Percentiles rank a stretch among this genome's conserved stretches.
Conservation (phyloP, 192 early-diverging fungal species). For the Umbelopsis sp. region DNA sequence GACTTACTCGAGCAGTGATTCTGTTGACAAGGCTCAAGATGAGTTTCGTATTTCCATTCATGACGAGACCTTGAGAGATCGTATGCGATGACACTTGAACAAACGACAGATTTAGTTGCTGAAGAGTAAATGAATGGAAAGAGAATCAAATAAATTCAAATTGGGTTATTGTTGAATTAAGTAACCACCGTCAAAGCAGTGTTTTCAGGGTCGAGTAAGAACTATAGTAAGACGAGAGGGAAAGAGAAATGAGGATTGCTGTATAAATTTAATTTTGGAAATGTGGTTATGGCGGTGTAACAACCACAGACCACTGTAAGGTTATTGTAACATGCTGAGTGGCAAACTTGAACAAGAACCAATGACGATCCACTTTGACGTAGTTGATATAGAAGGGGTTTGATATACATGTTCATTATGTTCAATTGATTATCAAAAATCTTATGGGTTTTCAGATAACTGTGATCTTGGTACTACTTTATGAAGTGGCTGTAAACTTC, state of each 20-base stretch:
- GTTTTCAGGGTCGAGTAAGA: not conserved
- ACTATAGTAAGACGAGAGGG: not conserved
- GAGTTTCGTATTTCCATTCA: slow-evolving; percentile 26
- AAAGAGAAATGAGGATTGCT: not conserved
- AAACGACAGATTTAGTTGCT: not conserved
- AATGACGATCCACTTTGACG: too few relatives aligned
- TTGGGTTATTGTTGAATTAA: not conserved
- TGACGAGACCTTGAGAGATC: slow-evolving; percentile 1
- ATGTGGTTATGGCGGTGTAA: slow-evolving; percentile 2
- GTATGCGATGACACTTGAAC: not conserved
- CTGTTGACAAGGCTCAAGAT: slow-evolving; percentile 30
- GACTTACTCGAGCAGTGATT: slow-evolving; percentile 25
- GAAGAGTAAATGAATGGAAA: not conserved
- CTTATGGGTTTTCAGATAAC: too few relatives aligned
- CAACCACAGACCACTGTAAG: slow-evolving; percentile 1
- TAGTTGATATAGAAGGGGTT: not conserved
- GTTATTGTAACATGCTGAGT: not conserved
- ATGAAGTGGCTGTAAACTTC: too few relatives aligned
- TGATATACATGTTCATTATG: not conserved
- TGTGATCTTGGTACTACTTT: too few relatives aligned
- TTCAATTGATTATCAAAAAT: not conserved
- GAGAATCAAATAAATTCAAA: not conserved
- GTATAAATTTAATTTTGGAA: not conserved
- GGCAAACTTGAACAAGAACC: too few relatives aligned
- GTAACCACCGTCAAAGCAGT: not conserved